phyloP scores from a whole-genome alignment of 371 early-diverging fungal species.

The Encephalitozoon romaleae region DNA sequence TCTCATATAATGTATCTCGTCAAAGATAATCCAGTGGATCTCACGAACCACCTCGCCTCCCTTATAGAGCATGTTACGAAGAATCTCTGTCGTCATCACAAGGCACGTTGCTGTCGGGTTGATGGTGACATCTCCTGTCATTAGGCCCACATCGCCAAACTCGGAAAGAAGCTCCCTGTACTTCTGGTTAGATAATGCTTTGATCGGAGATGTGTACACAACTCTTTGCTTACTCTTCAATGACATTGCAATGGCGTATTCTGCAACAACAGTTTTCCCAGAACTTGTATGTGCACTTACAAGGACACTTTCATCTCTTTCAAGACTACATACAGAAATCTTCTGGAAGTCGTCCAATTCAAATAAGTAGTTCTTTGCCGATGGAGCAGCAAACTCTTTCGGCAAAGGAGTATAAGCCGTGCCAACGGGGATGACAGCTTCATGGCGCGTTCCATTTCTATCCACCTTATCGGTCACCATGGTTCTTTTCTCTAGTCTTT shows the following conservation, averaged over 20 bases:
- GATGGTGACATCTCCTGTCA: slow-evolving; percentile 99
- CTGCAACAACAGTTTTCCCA: slow-evolving; percentile 98
- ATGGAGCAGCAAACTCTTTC: slow-evolving; percentile 59
- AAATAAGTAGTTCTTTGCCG: slow-evolving; percentile 81
- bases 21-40: slow-evolving; percentile 96
- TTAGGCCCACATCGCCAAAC: slow-evolving; percentile 91
- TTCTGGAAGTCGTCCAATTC: slow-evolving; percentile 93
- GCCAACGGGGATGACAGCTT: slow-evolving; percentile 54
- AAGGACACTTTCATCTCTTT: slow-evolving; percentile 85
- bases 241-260: slow-evolving; percentile 92
- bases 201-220: slow-evolving; percentile 97
- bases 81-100: slow-evolving; percentile 99
- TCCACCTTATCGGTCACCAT: slow-evolving; percentile 26
- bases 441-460: slow-evolving; percentile 51
- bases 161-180: slow-evolving; percentile 89
- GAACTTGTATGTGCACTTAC: slow-evolving; percentile 97
- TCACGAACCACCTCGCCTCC: slow-evolving; percentile 95
- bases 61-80: slow-evolving; percentile 93
- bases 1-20: slow-evolving; percentile 99
- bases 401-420: slow-evolving; percentile 37
- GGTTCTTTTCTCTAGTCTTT: slow-evolving; percentile 22
- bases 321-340: slow-evolving; percentile 76
- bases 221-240: slow-evolving; percentile 85
- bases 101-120: slow-evolving; percentile 87
- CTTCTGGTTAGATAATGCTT: slow-evolving; percentile 97